phyloP scores from a whole-genome alignment of 2,329 filamentous ascomycete genomes.

The Chalaropsis ovoidea region DNA sequence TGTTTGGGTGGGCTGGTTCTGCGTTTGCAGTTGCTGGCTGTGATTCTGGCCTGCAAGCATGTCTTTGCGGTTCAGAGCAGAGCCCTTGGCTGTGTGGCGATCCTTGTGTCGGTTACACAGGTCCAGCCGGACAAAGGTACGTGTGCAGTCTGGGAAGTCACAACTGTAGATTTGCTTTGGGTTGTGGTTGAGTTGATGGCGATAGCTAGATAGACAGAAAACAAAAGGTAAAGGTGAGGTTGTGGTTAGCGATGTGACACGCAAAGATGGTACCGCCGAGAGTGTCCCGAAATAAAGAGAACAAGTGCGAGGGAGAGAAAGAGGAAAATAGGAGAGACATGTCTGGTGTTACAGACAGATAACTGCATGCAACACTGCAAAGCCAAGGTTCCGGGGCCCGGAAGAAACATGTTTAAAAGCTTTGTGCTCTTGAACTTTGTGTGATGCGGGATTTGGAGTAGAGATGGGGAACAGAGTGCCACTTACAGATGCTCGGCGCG shows the following conservation, averaged over 20 bases:
- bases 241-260: background rate
- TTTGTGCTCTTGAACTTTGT: background rate
- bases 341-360: background rate
- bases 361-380: background rate
- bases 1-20: constrained; percentile 6
- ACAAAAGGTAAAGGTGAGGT: background rate
- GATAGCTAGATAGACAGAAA: constrained; percentile 44
- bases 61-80: constrained; percentile 65
- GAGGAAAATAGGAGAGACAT: background rate
- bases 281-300: too few relatives aligned
- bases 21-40: constrained; percentile 8
- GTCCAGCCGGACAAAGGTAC: constrained; percentile 87
- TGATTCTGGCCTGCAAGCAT: constrained; percentile 29
- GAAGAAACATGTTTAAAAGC: background rate
- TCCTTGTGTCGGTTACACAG: constrained; percentile 78
- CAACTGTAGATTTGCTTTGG: constrained; percentile 93
- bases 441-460: constrained; percentile 24
- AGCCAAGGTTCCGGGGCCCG: background rate
- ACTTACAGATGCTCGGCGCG: constrained; percentile 85
- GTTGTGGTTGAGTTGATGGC: constrained; percentile 90
- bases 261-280: background rate
- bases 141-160: constrained; percentile 80
- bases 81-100: constrained; percentile 68
- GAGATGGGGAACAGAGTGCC: background rate
- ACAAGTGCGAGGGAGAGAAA: background rate